Conservation (phyloP, 495 filamentous ascomycete species). For the Aspergillus avenaceus region DNA sequence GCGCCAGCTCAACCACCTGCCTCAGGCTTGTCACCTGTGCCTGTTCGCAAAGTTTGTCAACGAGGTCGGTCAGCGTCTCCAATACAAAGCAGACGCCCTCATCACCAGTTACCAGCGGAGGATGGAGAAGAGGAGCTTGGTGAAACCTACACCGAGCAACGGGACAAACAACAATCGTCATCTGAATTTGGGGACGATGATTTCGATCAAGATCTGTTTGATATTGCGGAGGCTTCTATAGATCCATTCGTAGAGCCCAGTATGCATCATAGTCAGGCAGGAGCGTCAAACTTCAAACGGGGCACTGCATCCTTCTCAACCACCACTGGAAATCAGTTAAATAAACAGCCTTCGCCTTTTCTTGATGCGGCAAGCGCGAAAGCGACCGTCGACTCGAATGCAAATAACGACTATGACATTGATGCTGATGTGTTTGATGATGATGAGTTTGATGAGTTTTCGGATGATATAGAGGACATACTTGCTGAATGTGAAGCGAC, state of each 20-base stretch:
- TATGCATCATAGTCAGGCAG: constrained; percentile 2
- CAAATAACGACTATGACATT: constrained; percentile 22
- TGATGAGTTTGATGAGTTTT: constrained; percentile 58
- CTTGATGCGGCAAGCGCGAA: neutral
- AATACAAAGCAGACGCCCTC: constrained; percentile 26
- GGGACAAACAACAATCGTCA: constrained; percentile 27
- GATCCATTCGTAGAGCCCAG: constrained; percentile 27
- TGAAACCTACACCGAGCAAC: constrained; percentile 4
- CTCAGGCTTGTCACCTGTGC: constrained; percentile 54
- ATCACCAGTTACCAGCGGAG: constrained; percentile 1
- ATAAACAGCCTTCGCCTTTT: neutral
- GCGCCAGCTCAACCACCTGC: constrained; percentile 30
- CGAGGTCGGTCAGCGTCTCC: constrained; percentile 44
- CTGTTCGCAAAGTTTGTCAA: constrained; percentile 32
- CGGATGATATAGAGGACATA: constrained; percentile 37
- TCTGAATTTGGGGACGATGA: constrained; percentile 62
- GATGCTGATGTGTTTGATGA: constrained; percentile 61
- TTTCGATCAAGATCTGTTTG: constrained; percentile 51
- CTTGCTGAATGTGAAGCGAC: constrained; percentile 38
- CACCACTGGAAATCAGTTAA: neutral
- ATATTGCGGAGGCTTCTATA: constrained; percentile 38
- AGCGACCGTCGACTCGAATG: constrained; percentile 49
- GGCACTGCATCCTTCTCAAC: neutral
- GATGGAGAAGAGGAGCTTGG: constrained; percentile 7
- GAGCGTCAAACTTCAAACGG: neutral